Percentiles rank a stretch among this genome's conserved stretches.
These are phyloP conservation scores for Trichoderma atrobrunneum DNA, from an alignment of 2,329 filamentous ascomycete genomes.

Conservation along the genomic window DNA sequence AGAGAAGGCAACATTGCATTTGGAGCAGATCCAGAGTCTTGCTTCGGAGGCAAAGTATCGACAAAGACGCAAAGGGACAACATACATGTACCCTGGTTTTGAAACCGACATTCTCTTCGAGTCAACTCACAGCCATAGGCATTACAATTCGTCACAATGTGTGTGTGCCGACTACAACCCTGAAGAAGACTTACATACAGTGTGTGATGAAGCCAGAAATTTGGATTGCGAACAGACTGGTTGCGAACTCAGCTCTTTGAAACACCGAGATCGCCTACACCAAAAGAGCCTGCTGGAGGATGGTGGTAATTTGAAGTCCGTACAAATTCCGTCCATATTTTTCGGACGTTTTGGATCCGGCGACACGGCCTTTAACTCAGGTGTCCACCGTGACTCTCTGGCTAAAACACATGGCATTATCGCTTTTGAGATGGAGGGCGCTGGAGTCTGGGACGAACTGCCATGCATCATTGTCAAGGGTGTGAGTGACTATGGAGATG, in stretches of 20 bases:
- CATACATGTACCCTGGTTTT: neutral
- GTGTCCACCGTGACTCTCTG: neutral
- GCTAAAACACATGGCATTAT: neutral
- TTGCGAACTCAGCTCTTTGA: rapidly evolving
- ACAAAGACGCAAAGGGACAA: rapidly evolving
- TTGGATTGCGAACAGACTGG: neutral
- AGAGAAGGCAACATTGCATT: neutral
- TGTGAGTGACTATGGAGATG: neutral
- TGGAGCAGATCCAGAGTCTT: rapidly evolving
- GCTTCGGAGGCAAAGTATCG: neutral
- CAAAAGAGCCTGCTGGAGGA: rapidly evolving
- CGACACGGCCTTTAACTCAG: neutral
- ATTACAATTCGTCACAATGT: neutral
- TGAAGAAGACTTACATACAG: rapidly evolving
- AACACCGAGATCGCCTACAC: neutral
- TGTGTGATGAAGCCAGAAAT: neutral
- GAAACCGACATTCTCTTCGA: neutral
- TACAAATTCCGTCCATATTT: neutral
- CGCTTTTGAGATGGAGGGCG: neutral
- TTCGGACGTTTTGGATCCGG: neutral
- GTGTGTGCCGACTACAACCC: neutral
- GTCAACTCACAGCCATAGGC: neutral
- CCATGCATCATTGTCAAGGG: neutral
- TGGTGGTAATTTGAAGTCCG: neutral
- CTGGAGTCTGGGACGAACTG: neutral